phyloP scores from a whole-genome alignment of 441 rosid genomes.

The Macaranga tanarius region DNA sequence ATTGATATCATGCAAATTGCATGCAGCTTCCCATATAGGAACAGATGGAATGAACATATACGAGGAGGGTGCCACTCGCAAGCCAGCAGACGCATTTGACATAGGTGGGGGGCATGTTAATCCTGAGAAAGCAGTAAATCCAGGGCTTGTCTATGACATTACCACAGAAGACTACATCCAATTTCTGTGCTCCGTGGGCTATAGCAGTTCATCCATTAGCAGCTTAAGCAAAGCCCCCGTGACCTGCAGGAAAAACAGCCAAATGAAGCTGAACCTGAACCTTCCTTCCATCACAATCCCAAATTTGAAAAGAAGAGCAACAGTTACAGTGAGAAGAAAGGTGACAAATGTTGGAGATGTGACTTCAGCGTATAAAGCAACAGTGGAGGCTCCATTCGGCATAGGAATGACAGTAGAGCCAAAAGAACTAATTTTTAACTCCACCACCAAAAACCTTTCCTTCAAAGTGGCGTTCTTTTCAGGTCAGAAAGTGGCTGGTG shows the following conservation, averaged over 20 bases:
- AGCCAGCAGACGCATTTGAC: conserved; percentile 49
- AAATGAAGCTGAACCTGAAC: conserved; percentile 39
- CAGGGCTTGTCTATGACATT: conserved; percentile 55
- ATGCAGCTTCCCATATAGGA: conserved; percentile 44
- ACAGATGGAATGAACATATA: conserved; percentile 37
- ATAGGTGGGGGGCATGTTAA: conserved; percentile 55
- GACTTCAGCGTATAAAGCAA: conserved; percentile 36
- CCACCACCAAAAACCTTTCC: conserved; percentile 18
- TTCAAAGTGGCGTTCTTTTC: conserved; percentile 36
- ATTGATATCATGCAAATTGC: conserved; percentile 5
- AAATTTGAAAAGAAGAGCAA: conserved; percentile 32
- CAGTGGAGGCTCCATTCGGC: conserved; percentile 35
- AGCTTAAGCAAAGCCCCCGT: conserved; percentile 15
- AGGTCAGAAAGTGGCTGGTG: conserved; percentile 26
- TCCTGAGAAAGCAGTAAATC: conserved; percentile 46
- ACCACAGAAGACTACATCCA: conserved; percentile 35
- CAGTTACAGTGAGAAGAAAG: conserved; percentile 38
- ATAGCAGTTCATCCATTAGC: conserved; percentile 27
- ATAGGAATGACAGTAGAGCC: conserved; percentile 38
- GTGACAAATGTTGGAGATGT: conserved; percentile 44
- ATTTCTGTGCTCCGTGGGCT: conserved; percentile 46
- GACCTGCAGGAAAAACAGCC: conserved; percentile 35
- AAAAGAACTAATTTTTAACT: conserved; percentile 34
- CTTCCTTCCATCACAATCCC: conserved; percentile 58
- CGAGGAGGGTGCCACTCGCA: conserved; percentile 36